phyloP scores from a whole-genome alignment of 805 yeast species.

The Grigorovia jiainica region DNA sequence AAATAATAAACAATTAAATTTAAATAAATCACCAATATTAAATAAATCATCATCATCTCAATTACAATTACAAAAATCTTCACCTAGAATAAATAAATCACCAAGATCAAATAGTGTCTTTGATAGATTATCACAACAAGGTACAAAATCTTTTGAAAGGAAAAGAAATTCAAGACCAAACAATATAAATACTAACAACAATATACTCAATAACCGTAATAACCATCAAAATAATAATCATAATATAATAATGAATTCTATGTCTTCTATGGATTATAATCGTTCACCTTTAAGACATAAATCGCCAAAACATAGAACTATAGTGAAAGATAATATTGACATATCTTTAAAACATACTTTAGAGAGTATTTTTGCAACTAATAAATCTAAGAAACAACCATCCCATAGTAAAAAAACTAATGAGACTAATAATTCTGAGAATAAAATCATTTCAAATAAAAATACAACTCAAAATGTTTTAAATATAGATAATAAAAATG shows the following conservation, averaged over 20 bases:
- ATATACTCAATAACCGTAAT: too few relatives aligned
- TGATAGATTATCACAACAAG: constrained; percentile 21
- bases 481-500: background rate
- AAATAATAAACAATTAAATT: too few relatives aligned
- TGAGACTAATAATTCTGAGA: background rate
- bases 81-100: constrained; percentile 1
- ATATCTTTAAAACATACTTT: constrained; percentile 21
- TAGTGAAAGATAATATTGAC: constrained; percentile 7
- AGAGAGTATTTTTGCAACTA: constrained; percentile 20
- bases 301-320: constrained; percentile 6
- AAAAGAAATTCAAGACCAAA: constrained; percentile 9
- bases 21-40: background rate
- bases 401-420: background rate
- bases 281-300: constrained; percentile 25
- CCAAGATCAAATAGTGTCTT: constrained; percentile 18
- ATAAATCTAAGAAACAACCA: background rate
- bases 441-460: background rate
- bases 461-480: background rate
- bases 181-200: background rate
- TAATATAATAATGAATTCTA: constrained; percentile 7
- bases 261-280: constrained; percentile 19
- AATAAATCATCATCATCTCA: background rate
- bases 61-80: background rate
- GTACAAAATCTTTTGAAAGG: constrained; percentile 27
- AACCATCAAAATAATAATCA: background rate